Base-by-base conservation (phyloP, 441 rosid species). In the Pelargonium australe region DNA sequence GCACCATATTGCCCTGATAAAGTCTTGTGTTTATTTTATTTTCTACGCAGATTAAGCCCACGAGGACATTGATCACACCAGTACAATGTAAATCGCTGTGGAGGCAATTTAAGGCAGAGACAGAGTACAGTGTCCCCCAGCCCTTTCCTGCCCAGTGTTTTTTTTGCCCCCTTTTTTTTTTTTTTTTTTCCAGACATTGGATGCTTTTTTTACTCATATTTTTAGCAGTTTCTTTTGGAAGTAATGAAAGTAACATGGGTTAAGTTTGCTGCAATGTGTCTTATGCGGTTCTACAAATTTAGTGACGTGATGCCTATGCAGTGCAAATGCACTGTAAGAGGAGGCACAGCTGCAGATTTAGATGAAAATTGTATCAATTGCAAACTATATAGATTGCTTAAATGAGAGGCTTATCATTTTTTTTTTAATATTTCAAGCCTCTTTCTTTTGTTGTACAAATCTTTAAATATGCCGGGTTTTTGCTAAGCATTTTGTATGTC, bases 11-110 rank as follows among this genome's bases (percentile, higher is more conserved):
- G 51, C 34, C 67, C 17, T 31, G 34, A 67, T 17, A 40, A 28
- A 43, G 47, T 31, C 37, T 43, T 19, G 41, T 5, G 16, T 49
- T 63, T 70, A 69, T 60, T 71, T 60, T 71, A 17, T 57, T 19
- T 57, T 9, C 64, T 68, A 14, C 41, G 23, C 84, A 92, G 99
- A 84, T 95, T 81, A 85, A 93, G 64, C 61, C 87, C 0, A 78
- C 91, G 43, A 90, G 82, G 82, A 92, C 97, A 12, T 76, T 95
- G 86, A 87, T 95, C 76, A 87, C 98, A 40, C 99, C 99, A 41
- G 95, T 95, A 51, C 96, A 92, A 80, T 95, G 98, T 85, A 95
- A 92, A 80, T 81, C 92, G 44, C 76, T 92, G 86, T 95, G 99
- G 99, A 89, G 97, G 78, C 98, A 95, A 72, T 95, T 95, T 82